Conservation (phyloP, 1,284 basidiomycete species). For the Phlebopus sp. region DNA sequence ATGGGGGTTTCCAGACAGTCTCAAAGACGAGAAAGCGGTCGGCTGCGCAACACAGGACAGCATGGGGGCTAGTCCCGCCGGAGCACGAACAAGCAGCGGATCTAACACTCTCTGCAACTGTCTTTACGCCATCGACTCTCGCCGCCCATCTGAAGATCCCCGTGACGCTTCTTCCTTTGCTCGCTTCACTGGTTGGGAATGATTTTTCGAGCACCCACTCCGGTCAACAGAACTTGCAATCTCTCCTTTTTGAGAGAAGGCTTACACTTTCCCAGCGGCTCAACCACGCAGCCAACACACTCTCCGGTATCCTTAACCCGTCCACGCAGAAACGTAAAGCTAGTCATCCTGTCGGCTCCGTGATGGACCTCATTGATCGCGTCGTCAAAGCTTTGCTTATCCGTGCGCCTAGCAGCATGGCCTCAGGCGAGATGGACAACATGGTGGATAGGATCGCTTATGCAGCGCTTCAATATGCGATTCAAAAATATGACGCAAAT, state of each 20-base stretch:
- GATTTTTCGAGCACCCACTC: slow-evolving; percentile 65
- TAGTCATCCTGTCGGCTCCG: slow-evolving; percentile 56
- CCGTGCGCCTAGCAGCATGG: slow-evolving; percentile 45
- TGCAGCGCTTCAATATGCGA: slow-evolving; percentile 72
- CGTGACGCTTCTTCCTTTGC: slow-evolving; percentile 70
- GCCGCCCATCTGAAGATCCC: slow-evolving; percentile 70
- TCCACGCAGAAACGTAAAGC: slow-evolving; percentile 44
- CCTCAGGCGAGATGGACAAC: slow-evolving; percentile 58
- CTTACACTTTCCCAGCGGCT: slow-evolving; percentile 58
- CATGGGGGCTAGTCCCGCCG: slow-evolving; percentile 57
- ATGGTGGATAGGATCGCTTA: slow-evolving; percentile 69
- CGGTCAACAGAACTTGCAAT: slow-evolving; percentile 49
- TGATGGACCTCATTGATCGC: slow-evolving; percentile 72
- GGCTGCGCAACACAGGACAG: slow-evolving; percentile 25
- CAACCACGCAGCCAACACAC: slow-evolving; percentile 50
- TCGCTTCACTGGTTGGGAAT: slow-evolving; percentile 86
- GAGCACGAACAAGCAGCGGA: slow-evolving; percentile 33
- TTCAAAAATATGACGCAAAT: slow-evolving; percentile 50
- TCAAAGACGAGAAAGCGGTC: slow-evolving; percentile 44
- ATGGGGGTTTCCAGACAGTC: slow-evolving; percentile 64
- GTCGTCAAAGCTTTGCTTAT: slow-evolving; percentile 58
- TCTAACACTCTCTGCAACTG: slow-evolving; percentile 51
- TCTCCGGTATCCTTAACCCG: slow-evolving; percentile 51
- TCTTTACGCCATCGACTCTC: slow-evolving; percentile 64
- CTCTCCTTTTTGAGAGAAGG: slow-evolving; percentile 64